These are phyloP conservation scores for Forsythia viridissima DNA, from an alignment of 257 asterid species.

Conservation along the genomic window DNA sequence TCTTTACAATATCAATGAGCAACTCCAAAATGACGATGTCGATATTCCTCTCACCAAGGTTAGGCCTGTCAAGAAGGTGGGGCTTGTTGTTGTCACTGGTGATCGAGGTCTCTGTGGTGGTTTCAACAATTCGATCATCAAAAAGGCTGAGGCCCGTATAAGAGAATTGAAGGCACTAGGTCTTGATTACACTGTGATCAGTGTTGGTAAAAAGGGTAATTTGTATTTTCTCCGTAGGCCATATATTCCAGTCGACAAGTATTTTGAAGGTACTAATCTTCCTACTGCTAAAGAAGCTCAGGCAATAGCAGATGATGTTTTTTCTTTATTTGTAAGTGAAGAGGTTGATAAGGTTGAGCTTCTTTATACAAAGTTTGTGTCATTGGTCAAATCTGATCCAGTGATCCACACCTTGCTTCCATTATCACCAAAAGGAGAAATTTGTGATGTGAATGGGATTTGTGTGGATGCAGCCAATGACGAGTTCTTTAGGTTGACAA, in stretches of 20 bases:
- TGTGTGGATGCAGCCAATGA: conserved; percentile 92
- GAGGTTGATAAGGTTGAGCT: conserved; percentile 93
- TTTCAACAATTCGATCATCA: conserved; percentile 65
- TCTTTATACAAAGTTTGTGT: conserved; percentile 85
- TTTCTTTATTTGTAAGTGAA: conserved; percentile 76
- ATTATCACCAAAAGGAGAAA: conserved; percentile 84
- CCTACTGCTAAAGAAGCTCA: conserved; percentile 97
- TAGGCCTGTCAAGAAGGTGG: conserved; percentile 86
- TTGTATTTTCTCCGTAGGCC: conserved; percentile 70
- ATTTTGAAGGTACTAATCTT: conserved; percentile 55
- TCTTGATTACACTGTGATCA: conserved; percentile 59
- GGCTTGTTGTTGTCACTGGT: conserved; percentile 87
- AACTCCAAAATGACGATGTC: conserved; percentile 75
- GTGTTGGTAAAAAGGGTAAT: conserved; percentile 90
- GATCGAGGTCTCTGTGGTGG: conserved; percentile 97
- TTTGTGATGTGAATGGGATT: conserved; percentile 75
- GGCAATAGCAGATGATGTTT: conserved; percentile 83
- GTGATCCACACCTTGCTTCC: conserved; percentile 92
- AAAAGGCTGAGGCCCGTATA: conserved; percentile 70
- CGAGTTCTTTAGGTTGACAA: conserved; percentile 74
- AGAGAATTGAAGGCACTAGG: conserved; percentile 63
- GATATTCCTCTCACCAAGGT: conserved; percentile 75
- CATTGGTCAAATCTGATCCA: conserved; percentile 77
- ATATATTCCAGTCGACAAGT: conserved; percentile 68
- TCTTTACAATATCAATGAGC: conserved; percentile 92